Evolutionary conservation across 164 flowering plant species (phyloP).

Genomic region (Stephania japonica): DNA sequence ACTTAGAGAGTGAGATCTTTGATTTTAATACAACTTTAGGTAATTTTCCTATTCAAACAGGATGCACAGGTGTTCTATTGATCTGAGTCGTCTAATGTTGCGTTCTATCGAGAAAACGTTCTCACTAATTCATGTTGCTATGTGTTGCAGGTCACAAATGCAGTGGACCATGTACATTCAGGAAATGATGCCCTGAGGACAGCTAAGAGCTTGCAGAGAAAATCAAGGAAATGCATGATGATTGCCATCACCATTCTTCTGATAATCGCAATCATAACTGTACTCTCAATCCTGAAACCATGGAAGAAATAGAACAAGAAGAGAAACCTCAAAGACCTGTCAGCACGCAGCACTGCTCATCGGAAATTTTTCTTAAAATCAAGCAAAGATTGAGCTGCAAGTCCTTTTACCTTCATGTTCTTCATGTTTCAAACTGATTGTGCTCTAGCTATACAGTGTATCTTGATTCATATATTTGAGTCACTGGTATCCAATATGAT

Average conservation of each 20-base stretch:
- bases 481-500: too few species aligned
- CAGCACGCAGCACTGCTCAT: background rate
- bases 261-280: conserved; percentile 47
- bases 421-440: background rate
- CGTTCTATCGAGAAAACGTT: background rate
- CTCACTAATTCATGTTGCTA: background rate
- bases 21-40: background rate
- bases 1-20: background rate
- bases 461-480: background rate
- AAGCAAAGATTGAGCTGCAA: background rate
- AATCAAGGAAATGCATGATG: conserved; percentile 71
- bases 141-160: conserved; percentile 47
- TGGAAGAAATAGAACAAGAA: conserved; percentile 43
- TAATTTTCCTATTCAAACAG: too few species aligned
- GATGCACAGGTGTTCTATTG: too few species aligned
- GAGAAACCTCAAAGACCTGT: conserved; percentile 13
- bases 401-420: background rate
- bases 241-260: conserved; percentile 46
- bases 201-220: conserved; percentile 65
- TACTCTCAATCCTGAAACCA: conserved; percentile 53
- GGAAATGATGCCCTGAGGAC: conserved; percentile 53
- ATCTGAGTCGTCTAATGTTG: too few species aligned
- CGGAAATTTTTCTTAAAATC: background rate
- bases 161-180: conserved; percentile 56
- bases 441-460: background rate